Percentiles rank a stretch among this genome's conserved stretches.
phyloP scores from a whole-genome alignment of 805 yeast genomes.

The Starmerella apicola region DNA sequence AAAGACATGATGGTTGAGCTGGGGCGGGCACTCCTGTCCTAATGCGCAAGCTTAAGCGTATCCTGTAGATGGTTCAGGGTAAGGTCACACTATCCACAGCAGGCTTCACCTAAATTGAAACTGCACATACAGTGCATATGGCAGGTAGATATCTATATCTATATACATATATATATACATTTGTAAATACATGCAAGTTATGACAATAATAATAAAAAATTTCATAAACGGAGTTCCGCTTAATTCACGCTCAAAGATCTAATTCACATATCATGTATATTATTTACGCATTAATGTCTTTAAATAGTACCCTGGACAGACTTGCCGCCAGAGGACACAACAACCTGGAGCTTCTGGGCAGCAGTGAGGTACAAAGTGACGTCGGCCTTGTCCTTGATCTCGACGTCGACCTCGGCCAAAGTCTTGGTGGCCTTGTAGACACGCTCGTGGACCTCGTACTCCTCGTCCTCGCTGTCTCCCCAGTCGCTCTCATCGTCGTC shows the following conservation, averaged over 20 bases:
- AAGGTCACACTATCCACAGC: too few relatives aligned
- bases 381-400: constrained; percentile 58
- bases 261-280: too few relatives aligned
- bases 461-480: constrained; percentile 59
- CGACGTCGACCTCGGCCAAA: constrained; percentile 66
- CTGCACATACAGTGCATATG: too few relatives aligned
- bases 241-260: too few relatives aligned
- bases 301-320: constrained; percentile 21
- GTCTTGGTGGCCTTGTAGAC: constrained; percentile 59
- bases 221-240: too few relatives aligned
- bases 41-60: too few relatives aligned
- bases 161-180: too few relatives aligned
- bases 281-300: background rate
- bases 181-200: too few relatives aligned
- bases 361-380: constrained; percentile 50
- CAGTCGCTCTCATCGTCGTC: constrained; percentile 39
- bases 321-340: constrained; percentile 32
- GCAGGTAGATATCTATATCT: too few relatives aligned
- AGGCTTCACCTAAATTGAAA: too few relatives aligned
- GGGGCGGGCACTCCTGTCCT: too few relatives aligned
- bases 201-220: background rate
- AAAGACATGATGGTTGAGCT: constrained; percentile 11
- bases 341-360: constrained; percentile 51
- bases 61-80: too few relatives aligned
- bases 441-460: constrained; percentile 69